Conservation (phyloP, 345 rosid species). For the Xanthoceras sorbifolium region DNA sequence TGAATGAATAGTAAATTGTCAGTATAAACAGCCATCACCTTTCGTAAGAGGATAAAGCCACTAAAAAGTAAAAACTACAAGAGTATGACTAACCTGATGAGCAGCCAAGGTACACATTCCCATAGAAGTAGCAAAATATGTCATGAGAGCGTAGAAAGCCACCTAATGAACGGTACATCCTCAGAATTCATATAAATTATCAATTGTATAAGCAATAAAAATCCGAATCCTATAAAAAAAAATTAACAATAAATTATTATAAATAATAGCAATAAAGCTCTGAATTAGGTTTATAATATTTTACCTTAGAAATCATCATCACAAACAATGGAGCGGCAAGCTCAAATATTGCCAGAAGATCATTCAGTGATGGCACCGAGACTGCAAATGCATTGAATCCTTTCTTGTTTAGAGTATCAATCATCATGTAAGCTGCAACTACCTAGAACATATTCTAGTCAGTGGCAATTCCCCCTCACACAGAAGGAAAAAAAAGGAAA, state of each 20-base stretch:
- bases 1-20: slow-evolving; percentile 1
- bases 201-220: not conserved
- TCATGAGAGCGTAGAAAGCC: slow-evolving; percentile 42
- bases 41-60: no score
- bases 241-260: no score
- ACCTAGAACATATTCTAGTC: slow-evolving; percentile 45
- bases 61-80: not conserved
- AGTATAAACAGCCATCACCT: not conserved
- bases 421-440: slow-evolving; percentile 84
- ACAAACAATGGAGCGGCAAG: slow-evolving; percentile 84
- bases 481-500: not conserved
- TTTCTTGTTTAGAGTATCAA: slow-evolving; percentile 64
- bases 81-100: slow-evolving; percentile 46
- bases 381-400: slow-evolving; percentile 66
- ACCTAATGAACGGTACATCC: slow-evolving; percentile 27
- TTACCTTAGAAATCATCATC: slow-evolving; percentile 74
- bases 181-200: not conserved
- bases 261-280: no score
- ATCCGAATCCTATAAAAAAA: not conserved
- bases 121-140: slow-evolving; percentile 47
- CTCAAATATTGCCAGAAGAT: slow-evolving; percentile 56
- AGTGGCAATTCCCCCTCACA: not conserved
- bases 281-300: not conserved
- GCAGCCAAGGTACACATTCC: slow-evolving; percentile 50
- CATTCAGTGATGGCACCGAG: slow-evolving; percentile 60